phyloP scores from a whole-genome alignment of 768 basidiomycete species.

The Butyriboletus loyo region DNA sequence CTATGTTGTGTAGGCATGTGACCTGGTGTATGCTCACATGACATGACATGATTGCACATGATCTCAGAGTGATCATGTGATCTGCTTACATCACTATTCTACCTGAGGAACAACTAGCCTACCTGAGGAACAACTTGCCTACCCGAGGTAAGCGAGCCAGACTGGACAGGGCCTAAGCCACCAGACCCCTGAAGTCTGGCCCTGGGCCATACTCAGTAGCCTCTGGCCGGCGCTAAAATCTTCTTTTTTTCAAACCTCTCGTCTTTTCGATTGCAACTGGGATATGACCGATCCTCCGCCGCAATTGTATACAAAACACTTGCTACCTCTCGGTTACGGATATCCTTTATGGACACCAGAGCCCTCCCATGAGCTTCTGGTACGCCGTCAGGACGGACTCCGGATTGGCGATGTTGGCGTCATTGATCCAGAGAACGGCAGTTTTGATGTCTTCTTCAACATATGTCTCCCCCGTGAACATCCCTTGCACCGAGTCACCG shows the following conservation, averaged over 20 bases:
- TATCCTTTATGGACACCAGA: conserved; percentile 35
- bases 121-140: no score
- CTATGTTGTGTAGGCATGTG: no score
- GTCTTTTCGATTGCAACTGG: not conserved
- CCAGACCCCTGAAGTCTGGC: no score
- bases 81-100: no score
- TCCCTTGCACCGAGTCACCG: conserved; percentile 3
- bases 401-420: conserved; percentile 37
- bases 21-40: no score
- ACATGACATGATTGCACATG: no score
- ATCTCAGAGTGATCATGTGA: no score
- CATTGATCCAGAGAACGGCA: conserved; percentile 27
- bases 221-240: not conserved
- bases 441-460: conserved; percentile 38
- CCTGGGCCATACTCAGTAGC: no score
- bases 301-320: conserved; percentile 11
- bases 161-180: no score
- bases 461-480: conserved; percentile 34
- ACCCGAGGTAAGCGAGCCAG: no score
- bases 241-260: not conserved
- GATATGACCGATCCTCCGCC: conserved; percentile 8
- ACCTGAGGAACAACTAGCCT: no score
- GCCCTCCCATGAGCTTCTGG: conserved; percentile 13
- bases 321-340: conserved; percentile 19
- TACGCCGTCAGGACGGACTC: conserved; percentile 19